phyloP scores from a whole-genome alignment of 108 stramenopile species.

The Cyclotella cryptica region DNA sequence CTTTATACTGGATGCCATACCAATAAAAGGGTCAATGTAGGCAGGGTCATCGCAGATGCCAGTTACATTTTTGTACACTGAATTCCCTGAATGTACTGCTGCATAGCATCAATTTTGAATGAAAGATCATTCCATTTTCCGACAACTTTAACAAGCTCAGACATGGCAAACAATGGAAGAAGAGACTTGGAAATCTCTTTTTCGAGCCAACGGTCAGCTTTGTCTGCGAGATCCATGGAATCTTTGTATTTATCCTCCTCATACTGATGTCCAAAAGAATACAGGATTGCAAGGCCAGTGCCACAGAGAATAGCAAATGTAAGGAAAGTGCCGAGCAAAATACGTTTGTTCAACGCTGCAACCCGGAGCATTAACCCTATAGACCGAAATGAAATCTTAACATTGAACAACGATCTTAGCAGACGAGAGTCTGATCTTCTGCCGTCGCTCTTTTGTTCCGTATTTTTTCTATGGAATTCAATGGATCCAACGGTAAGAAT shows the following conservation, averaged over 20 bases:
- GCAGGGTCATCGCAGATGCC: background rate
- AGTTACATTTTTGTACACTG: background rate
- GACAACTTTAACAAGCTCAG: slow-evolving; percentile 2
- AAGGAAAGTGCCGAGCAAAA: background rate
- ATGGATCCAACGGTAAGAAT: too few relatives aligned
- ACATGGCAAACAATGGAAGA: slow-evolving; percentile 1
- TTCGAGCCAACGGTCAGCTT: background rate
- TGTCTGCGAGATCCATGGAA: background rate
- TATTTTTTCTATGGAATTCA: background rate
- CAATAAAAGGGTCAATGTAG: slow-evolving; percentile 2
- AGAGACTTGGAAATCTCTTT: background rate
- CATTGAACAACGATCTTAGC: background rate
- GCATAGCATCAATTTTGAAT: background rate
- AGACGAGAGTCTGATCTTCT: background rate
- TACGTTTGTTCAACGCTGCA: background rate
- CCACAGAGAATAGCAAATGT: background rate
- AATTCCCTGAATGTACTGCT: background rate
- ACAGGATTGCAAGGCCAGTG: background rate
- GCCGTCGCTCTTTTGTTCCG: background rate
- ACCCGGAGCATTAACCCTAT: background rate
- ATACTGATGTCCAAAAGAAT: background rate
- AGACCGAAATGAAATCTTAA: background rate
- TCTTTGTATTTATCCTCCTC: background rate
- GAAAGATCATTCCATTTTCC: slow-evolving; percentile 2
- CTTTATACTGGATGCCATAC: background rate